phyloP scores from a whole-genome alignment of 345 rosid species.

The Aegle marmelos region DNA sequence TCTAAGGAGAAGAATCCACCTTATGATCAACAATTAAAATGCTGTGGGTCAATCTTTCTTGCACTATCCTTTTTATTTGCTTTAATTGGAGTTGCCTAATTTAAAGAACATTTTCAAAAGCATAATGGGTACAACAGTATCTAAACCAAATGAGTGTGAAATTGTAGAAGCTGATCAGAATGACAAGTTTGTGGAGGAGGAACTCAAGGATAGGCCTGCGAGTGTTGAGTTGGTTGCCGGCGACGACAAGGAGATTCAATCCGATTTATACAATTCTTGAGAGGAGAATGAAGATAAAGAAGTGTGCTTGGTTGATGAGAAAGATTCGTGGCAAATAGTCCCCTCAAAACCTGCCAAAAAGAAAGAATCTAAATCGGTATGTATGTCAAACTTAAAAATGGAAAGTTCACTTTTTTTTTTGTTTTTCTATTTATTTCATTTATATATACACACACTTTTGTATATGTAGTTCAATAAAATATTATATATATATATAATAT shows the following conservation, averaged over 20 bases:
- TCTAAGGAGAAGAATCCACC: no score
- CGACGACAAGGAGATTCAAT: not conserved
- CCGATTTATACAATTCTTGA: not conserved
- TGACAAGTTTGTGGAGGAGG: not conserved
- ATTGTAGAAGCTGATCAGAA: not conserved
- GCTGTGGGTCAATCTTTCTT: no score
- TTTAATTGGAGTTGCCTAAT: not conserved
- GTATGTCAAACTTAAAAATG: no score
- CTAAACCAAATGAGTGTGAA: no score
- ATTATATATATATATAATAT: no score
- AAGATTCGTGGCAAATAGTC: constrained; percentile 5
- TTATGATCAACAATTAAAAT: no score
- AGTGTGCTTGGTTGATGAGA: no score
- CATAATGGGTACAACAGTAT: not conserved
- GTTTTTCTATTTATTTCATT: no score
- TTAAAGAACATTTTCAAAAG: not conserved
- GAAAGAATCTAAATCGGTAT: not conserved
- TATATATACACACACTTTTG: no score
- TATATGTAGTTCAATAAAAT: no score
- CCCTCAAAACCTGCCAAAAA: not conserved
- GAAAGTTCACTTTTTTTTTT: no score
- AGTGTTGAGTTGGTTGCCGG: not conserved
- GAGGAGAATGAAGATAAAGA: not conserved
- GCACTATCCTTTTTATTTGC: no score
- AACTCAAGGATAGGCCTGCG: not conserved